Conservation (phyloP, 768 basidiomycete species). For the Galerina sulciceps region DNA sequence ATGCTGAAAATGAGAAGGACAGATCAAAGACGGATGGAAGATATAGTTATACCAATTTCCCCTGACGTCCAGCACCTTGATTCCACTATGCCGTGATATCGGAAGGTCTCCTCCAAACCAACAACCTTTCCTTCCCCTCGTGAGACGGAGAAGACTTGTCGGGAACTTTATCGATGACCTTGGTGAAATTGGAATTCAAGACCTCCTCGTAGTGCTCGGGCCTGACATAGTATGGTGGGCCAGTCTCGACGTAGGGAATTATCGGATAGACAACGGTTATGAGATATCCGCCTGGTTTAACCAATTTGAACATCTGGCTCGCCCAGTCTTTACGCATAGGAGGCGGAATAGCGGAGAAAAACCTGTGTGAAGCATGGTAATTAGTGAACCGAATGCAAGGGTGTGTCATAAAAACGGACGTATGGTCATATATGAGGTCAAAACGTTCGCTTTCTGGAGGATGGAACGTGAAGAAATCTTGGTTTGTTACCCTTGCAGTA, state of each 20-base stretch:
- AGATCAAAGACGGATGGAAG: too few relatives aligned
- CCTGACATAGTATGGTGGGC: slow-evolving; percentile 68
- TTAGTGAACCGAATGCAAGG: background rate
- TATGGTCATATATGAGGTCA: slow-evolving; percentile 69
- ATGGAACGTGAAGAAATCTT: slow-evolving; percentile 59
- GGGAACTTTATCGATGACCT: slow-evolving; percentile 38
- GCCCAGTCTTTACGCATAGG: slow-evolving; percentile 59
- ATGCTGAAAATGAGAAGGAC: too few relatives aligned
- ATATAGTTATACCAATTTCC: too few relatives aligned
- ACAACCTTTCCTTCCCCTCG: slow-evolving; percentile 51
- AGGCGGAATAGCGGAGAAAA: slow-evolving; percentile 76
- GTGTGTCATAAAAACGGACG: slow-evolving; percentile 31
- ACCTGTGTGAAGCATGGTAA: slow-evolving; percentile 41
- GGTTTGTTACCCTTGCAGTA: slow-evolving; percentile 41
- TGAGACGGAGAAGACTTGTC: slow-evolving; percentile 42
- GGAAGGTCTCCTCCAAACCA: slow-evolving; percentile 52
- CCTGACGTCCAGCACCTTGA: too few relatives aligned
- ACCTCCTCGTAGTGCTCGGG: slow-evolving; percentile 59
- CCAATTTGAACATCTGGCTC: slow-evolving; percentile 52
- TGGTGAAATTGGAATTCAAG: slow-evolving; percentile 58
- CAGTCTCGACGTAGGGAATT: slow-evolving; percentile 41
- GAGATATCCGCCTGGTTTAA: slow-evolving; percentile 66
- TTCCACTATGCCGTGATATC: too few relatives aligned
- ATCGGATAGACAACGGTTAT: slow-evolving; percentile 66
- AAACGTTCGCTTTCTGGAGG: slow-evolving; percentile 41